These are phyloP conservation scores for Trichoderma sp. DNA, from an alignment of 2,329 filamentous ascomycete species.

Conservation along the genomic window DNA sequence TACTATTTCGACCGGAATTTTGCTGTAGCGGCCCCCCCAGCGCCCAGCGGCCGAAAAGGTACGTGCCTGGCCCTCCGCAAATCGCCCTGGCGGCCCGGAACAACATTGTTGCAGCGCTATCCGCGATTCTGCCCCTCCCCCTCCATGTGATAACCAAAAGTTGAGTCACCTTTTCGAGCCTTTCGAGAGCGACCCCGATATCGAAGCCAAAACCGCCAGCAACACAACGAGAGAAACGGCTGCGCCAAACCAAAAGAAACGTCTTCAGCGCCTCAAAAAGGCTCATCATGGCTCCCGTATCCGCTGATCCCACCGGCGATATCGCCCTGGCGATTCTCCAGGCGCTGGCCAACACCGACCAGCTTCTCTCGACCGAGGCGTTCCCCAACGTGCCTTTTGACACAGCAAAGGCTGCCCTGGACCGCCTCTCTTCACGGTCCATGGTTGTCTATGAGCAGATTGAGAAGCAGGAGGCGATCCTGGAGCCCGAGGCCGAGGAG, in stretches of 20 bases:
- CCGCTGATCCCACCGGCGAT: constrained; percentile 46
- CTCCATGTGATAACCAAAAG: constrained; percentile 22
- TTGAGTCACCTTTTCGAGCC: constrained; percentile 20
- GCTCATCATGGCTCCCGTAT: constrained; percentile 21
- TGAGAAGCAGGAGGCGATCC: constrained; percentile 72
- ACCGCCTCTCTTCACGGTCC: constrained; percentile 77
- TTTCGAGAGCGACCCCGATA: constrained; percentile 5
- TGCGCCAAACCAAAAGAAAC: constrained; percentile 4
- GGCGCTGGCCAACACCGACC: constrained; percentile 62
- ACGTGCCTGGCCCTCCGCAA: background rate
- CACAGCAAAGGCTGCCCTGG: constrained; percentile 81
- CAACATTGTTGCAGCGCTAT: constrained; percentile 22
- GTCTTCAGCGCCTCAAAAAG: background rate
- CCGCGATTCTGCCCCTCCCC: constrained; percentile 26
- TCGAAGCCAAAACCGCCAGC: background rate
- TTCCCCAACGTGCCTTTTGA: constrained; percentile 68
- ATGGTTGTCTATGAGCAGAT: constrained; percentile 87
- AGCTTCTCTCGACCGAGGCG: constrained; percentile 67
- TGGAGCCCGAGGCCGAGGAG: constrained; percentile 74
- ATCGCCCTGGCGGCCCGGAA: constrained; percentile 20
- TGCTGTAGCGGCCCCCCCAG: background rate
- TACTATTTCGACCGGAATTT: background rate
- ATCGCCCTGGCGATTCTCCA: constrained; percentile 66
- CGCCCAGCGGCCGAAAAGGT: no score
- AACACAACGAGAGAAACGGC: background rate